Percentiles rank a stretch among this genome's conserved stretches.
Evolutionary conservation across 2,329 filamentous ascomycete genomes (phyloP).

Genomic region (Colletotrichum sp.): DNA sequence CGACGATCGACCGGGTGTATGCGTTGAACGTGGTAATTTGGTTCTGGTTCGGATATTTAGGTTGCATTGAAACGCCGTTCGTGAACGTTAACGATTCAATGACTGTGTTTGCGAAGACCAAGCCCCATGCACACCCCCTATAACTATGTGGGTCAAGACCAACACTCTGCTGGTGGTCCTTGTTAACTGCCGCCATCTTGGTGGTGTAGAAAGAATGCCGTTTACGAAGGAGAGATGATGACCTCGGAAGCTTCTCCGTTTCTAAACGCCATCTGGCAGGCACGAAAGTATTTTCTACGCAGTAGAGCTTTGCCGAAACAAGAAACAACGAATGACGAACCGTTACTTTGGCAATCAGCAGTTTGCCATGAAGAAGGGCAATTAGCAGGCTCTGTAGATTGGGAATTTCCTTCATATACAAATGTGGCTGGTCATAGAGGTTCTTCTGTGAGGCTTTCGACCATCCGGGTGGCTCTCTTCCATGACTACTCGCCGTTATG

Average conservation of each 20-base stretch:
- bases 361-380: fast-evolving
- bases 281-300: fast-evolving
- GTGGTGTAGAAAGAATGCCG: background rate
- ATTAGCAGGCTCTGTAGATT: too few species aligned
- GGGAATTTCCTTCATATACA: too few species aligned
- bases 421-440: too few species aligned
- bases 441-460: too few species aligned
- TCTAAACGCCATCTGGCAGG: too few species aligned
- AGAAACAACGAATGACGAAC: too few species aligned
- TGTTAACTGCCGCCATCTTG: background rate
- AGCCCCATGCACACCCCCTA: background rate
- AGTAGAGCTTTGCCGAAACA: too few species aligned
- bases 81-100: background rate
- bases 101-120: background rate
- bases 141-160: background rate
- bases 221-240: too few species aligned
- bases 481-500: too few species aligned
- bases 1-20: background rate
- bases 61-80: background rate
- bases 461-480: too few species aligned
- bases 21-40: background rate
- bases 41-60: background rate
- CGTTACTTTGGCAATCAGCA: too few species aligned
- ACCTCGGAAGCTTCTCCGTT: too few species aligned
- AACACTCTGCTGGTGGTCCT: background rate